phyloP scores from a whole-genome alignment of 108 stramenopile species.

The Cyclotella baltica region DNA sequence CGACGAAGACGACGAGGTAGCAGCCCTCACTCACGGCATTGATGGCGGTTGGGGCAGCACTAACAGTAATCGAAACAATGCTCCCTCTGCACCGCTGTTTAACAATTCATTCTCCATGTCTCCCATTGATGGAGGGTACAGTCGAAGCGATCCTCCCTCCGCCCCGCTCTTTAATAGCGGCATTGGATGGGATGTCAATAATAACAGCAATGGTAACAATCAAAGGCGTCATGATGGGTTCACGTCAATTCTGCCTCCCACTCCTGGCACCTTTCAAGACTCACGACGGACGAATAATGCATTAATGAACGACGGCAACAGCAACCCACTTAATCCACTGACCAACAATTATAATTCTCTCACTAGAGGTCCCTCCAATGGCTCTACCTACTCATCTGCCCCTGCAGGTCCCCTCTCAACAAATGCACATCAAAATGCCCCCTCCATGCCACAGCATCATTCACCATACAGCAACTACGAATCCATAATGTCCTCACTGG shows the following conservation, averaged over 20 bases:
- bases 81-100: not conserved
- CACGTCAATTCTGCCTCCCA: not conserved
- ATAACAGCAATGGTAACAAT: not conserved
- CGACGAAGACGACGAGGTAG: not conserved
- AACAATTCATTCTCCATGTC: not conserved
- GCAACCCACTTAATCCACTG: not conserved
- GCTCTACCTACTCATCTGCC: too few relatives aligned
- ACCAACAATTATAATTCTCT: too few relatives aligned
- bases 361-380: too few relatives aligned
- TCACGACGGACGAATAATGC: not conserved
- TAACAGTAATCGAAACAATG: not conserved
- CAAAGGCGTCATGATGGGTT: not conserved
- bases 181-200: not conserved
- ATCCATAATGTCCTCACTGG: not conserved
- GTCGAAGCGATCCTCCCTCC: too few relatives aligned
- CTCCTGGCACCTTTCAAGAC: not conserved
- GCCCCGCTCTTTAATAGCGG: too few relatives aligned
- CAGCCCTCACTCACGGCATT: not conserved
- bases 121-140: not conserved
- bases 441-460: not conserved
- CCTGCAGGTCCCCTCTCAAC: not conserved
- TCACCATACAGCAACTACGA: not conserved
- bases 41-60: not conserved
- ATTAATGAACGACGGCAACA: not conserved
- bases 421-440: not conserved